Base-by-base conservation (phyloP, 108 stramenopile genomes). In the Skeletonema menzelii region DNA sequence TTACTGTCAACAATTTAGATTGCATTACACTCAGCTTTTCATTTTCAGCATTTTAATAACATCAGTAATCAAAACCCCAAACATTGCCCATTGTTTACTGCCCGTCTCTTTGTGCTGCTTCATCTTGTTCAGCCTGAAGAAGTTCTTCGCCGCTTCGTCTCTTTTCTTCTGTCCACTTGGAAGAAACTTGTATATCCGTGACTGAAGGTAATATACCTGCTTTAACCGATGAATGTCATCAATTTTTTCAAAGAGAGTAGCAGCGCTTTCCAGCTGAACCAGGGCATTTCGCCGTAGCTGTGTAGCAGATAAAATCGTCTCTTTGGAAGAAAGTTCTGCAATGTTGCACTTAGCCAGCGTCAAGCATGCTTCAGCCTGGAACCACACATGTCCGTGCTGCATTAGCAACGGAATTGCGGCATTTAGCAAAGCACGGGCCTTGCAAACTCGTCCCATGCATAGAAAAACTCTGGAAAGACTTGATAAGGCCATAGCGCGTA, bases 261-360 rank as follows among this genome's bases (percentile, higher is more conserved):
- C 65, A 62, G 59, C 57, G 79, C 73, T 58, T 67, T 80, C 57
- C 57, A 75, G 49, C 56, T 59, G 35, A 57, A 66, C 57, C 20
- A 75, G 37, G n/a, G 80, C 77, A 42, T 77, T 65, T 34, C 46
- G 40, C 57, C 70, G 70, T 42, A 70, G 56, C 49, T 67, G 44
- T 13, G 61, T 31, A 5, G 47, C 26, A 11, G 46, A 55, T 27
- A 49, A 30, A 17, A 32, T 20, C 28, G 53, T 63, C 7, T 68
- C 68, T 47, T 17, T 72, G n/a, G 40, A 37, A 46, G 49, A 67
- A 35, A 73, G 69, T 67, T 85, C 81, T 14, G 84, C 77, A 22
- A 95, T 65, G 47, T 86, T 53, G 40, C 88, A 86, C 53, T 90
- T 91, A 5, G 90, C 85, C 26, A 91, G 70, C 31, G 91, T 92